Conservation (phyloP, 768 basidiomycete genomes). For the Amanita rubescens region DNA sequence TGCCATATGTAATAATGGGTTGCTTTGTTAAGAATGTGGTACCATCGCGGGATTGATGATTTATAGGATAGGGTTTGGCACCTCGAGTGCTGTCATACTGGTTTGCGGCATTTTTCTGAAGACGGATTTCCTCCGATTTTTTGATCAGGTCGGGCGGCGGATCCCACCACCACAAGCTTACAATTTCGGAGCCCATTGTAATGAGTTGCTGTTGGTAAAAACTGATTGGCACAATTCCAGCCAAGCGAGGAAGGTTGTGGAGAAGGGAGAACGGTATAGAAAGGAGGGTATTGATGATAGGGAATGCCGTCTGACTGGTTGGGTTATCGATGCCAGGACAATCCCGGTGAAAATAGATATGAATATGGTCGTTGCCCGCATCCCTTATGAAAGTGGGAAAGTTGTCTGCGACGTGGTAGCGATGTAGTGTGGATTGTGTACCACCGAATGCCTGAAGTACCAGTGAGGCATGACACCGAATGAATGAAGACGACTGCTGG, state of each 20-base stretch:
- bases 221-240: conserved; percentile 5
- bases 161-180: conserved; percentile 11
- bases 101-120: neutral
- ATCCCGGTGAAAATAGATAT: conserved; percentile 1
- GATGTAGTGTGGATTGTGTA: neutral
- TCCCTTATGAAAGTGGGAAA: neutral
- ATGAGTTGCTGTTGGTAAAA: conserved; percentile 7
- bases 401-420: neutral
- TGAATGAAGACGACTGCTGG: conserved; percentile 1
- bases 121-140: conserved; percentile 4
- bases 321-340: conserved; percentile 12
- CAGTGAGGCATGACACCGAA: conserved; percentile 2
- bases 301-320: conserved; percentile 8
- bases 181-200: conserved; percentile 5
- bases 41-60: conserved; percentile 7
- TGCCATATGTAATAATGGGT: conserved; percentile 7
- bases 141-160: conserved; percentile 7
- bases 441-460: conserved; percentile 7
- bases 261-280: conserved; percentile 14
- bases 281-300: conserved; percentile 11
- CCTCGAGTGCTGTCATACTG: conserved; percentile 4
- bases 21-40: conserved; percentile 9
- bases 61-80: conserved; percentile 9
- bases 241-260: conserved; percentile 12
- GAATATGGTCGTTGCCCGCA: neutral